Base-by-base conservation (phyloP, 352 stramenopile species). In the Phytophthora pluvialis region DNA sequence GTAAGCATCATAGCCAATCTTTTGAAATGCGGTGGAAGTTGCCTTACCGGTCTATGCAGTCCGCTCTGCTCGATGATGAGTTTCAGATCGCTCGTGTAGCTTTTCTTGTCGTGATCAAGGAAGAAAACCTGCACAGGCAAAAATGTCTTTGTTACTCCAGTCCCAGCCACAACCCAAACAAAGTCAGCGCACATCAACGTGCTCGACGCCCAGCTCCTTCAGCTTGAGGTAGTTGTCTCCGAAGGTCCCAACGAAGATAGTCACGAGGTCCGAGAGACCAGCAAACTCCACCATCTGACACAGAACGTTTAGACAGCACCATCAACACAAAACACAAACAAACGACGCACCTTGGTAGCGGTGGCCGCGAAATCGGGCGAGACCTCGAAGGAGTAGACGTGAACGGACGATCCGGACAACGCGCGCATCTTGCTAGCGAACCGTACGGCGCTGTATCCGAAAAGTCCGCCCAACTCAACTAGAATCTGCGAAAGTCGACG, bases 301-400 rank as follows among this genome's bases (percentile, higher is more conserved):
- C n/a, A n/a, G n/a, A n/a, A n/a, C n/a, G n/a, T n/a, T n/a, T n/a
- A n/a, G n/a, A n/a, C n/a, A n/a, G n/a, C n/a, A n/a, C n/a, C n/a
- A n/a, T n/a, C n/a, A n/a, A n/a, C n/a, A n/a, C n/a, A n/a, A n/a
- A n/a, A n/a, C n/a, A n/a, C n/a, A n/a, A n/a, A n/a, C n/a, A n/a
- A n/a, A n/a, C n/a, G n/a, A n/a, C n/a, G 1, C 60, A 81, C 77
- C 72, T 85, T 67, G 1, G 54, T 68, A 38, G 69, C 65, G 8
- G 67, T 85, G 0, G 54, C 73, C 15, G 77, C 73, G 33, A 71
- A 81, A 8, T 51, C 46, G 2, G 72, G 62, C 0, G 64, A 73
- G 25, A 76, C 73, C 53, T 85, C 78, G 35, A 87, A 83, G 33
- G 78, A 83, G 52, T 76, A 84, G 40, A 78, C 78, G 39, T 63